phyloP scores from a whole-genome alignment of 2,329 filamentous ascomycete species.

The Botrytis deweyae region DNA sequence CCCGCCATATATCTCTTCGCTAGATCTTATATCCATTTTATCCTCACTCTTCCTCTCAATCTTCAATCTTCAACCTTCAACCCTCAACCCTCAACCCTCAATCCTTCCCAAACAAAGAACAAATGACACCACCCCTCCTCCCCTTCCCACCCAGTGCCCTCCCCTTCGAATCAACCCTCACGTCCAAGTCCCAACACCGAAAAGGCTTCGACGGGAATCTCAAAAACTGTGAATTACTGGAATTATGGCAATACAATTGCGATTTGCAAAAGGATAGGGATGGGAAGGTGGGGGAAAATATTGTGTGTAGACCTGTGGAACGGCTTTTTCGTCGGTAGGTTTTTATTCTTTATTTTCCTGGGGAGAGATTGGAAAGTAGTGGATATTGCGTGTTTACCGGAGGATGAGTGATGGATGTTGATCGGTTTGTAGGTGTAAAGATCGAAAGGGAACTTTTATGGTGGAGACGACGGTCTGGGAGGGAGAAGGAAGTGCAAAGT shows the following conservation, averaged over 20 bases:
- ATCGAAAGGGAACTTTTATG: constrained; percentile 56
- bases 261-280: constrained; percentile 49
- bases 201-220: constrained; percentile 58
- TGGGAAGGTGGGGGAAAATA: constrained; percentile 47
- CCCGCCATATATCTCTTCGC: constrained; percentile 43
- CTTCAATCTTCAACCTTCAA: not conserved
- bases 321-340: constrained; percentile 60
- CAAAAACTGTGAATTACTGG: constrained; percentile 44
- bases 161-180: constrained; percentile 40
- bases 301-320: constrained; percentile 54
- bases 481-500: constrained; percentile 26
- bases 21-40: constrained; percentile 26
- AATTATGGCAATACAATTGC: constrained; percentile 42
- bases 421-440: constrained; percentile 50
- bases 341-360: not conserved
- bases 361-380: not conserved
- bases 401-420: constrained; percentile 9
- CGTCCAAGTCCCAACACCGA: constrained; percentile 39
- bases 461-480: constrained; percentile 67
- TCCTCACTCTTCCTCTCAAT: not conserved
- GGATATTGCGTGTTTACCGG: constrained; percentile 1
- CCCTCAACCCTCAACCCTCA: not conserved
- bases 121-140: constrained; percentile 59
- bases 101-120: not conserved
- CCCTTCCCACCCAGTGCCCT: constrained; percentile 55